phyloP scores from a whole-genome alignment of 208 protist genomes.

The Acanthamoeba sp. region DNA sequence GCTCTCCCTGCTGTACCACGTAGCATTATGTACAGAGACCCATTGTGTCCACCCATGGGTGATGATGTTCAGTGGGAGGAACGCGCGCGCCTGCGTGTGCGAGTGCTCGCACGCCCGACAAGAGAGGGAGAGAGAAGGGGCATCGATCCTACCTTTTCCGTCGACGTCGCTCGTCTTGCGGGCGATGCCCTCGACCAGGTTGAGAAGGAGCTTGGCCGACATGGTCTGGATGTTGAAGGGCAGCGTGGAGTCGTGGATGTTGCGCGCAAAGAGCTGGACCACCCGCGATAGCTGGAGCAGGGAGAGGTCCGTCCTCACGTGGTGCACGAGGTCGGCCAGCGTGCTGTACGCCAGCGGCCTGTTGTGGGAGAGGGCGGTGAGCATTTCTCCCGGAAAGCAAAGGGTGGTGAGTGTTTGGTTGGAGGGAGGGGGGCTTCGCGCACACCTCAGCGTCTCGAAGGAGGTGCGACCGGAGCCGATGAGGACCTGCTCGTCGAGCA shows the following conservation, averaged over 20 bases:
- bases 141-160: constrained; percentile 25
- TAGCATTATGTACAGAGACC: too few relatives aligned
- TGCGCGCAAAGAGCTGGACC: constrained; percentile 89
- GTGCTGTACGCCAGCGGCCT: constrained; percentile 89
- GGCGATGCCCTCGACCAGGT: constrained; percentile 90
- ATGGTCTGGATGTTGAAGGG: constrained; percentile 90
- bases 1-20: too few relatives aligned
- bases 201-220: constrained; percentile 90
- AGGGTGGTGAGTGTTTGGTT: not conserved
- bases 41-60: too few relatives aligned
- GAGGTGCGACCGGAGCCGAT: constrained; percentile 84
- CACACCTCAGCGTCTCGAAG: constrained; percentile 86
- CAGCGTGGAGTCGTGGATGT: constrained; percentile 90
- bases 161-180: constrained; percentile 83
- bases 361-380: too few relatives aligned
- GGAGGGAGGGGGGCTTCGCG: not conserved
- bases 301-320: constrained; percentile 84
- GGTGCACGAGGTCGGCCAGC: constrained; percentile 88
- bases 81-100: too few relatives aligned
- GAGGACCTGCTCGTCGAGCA: constrained; percentile 89
- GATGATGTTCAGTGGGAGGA: too few relatives aligned
- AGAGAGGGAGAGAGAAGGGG: not conserved
- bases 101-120: too few relatives aligned
- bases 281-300: constrained; percentile 87
- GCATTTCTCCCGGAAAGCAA: too few relatives aligned